Conservation (phyloP, 108 stramenopile species). For the Parietichytrium sp. region DNA sequence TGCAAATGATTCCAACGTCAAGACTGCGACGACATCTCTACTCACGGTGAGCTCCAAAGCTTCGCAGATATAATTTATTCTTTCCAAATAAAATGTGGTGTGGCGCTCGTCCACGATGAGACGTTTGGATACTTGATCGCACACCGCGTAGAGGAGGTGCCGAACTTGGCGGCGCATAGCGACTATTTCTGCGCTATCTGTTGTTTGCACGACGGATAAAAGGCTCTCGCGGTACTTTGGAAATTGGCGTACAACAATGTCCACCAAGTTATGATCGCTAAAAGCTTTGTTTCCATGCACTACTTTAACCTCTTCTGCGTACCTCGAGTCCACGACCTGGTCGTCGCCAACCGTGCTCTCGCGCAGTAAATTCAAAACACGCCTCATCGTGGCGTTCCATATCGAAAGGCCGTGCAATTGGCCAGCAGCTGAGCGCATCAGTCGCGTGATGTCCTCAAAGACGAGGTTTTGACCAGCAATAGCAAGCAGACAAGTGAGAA, state of each 20-base stretch:
- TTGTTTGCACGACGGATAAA: not conserved
- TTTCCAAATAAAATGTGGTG: not conserved
- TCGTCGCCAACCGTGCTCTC: not conserved
- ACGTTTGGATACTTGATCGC: not conserved
- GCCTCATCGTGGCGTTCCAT: not conserved
- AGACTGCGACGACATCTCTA: not conserved
- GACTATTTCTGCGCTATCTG: constrained; percentile 5
- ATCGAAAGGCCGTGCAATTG: not conserved
- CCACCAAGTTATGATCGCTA: not conserved
- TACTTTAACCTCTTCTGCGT: not conserved
- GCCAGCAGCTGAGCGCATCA: not conserved
- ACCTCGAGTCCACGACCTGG: too few relatives aligned
- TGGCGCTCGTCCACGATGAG: not conserved
- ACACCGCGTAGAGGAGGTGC: not conserved
- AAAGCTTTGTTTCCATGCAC: not conserved
- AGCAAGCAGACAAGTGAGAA: not conserved
- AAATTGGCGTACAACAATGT: constrained; percentile 4
- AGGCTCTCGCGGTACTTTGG: not conserved
- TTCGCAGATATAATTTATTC: constrained; percentile 18
- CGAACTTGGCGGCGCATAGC: not conserved
- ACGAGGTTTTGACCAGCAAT: not conserved
- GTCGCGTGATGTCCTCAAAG: not conserved
- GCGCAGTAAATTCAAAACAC: not conserved
- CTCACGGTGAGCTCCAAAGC: not conserved
- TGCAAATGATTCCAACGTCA: not conserved